Percentiles rank a stretch among this genome's conserved stretches.
Conservation (phyloP, 2,329 filamentous ascomycete species). For the Westerdykella ornata region DNA sequence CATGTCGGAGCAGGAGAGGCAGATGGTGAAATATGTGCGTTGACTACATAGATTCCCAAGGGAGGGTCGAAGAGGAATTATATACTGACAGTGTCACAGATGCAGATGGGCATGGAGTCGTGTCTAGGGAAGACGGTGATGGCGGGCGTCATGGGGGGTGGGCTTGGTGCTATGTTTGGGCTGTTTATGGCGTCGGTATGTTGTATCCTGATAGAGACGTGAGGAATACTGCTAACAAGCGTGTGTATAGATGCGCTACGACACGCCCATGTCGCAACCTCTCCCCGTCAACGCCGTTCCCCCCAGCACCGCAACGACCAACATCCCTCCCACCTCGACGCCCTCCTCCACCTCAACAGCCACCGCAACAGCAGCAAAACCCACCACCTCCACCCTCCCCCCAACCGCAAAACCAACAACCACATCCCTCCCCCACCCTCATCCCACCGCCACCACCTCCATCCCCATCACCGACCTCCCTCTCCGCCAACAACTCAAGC, state of each 20-base stretch:
- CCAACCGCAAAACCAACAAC: conserved; percentile 52
- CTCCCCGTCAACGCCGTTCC: conserved; percentile 21
- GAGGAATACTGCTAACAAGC: neutral
- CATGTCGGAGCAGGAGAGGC: conserved; percentile 42
- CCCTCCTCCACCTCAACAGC: conserved; percentile 23
- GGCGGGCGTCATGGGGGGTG: conserved; percentile 89
- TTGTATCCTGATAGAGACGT: conserved; percentile 13
- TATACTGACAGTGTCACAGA: conserved; percentile 44
- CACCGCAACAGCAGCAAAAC: conserved; percentile 4
- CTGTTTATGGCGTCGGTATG: conserved; percentile 95
- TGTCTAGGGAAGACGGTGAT: conserved; percentile 84
- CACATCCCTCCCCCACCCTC: conserved; percentile 42
- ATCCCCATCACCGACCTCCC: conserved; percentile 59
- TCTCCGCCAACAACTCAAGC: conserved; percentile 71
- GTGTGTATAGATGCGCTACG: conserved; percentile 82
- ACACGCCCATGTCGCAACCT: conserved; percentile 66
- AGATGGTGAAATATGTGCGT: conserved; percentile 45
- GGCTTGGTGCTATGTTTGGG: conserved; percentile 86
- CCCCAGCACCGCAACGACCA: conserved; percentile 25
- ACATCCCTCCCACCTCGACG: conserved; percentile 28
- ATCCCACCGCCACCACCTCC: conserved; percentile 16
- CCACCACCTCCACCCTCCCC: conserved; percentile 47
- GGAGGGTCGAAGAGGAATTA: neutral
- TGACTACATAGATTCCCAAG: neutral
- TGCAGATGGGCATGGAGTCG: conserved; percentile 82